These are phyloP conservation scores for Coprinopsis marcescibilis DNA, from an alignment of 768 basidiomycete species.

Conservation along the genomic window DNA sequence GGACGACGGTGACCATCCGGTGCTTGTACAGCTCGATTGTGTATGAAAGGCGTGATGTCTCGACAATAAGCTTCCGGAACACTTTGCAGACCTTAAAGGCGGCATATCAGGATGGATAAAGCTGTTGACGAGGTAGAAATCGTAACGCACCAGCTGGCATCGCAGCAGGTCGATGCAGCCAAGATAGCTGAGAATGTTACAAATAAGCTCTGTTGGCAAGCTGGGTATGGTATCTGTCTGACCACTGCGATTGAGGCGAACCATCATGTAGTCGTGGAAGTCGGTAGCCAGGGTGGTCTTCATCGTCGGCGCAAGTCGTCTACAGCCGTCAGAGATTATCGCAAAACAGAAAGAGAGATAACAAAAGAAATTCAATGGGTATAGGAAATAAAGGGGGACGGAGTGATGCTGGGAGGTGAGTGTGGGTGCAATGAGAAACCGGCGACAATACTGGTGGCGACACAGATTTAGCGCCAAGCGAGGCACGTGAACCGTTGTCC, in stretches of 20 bases:
- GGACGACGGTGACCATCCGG: conserved; percentile 35
- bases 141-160: conserved; percentile 1
- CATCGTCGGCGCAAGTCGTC: neutral
- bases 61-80: conserved; percentile 29
- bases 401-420: too few species aligned
- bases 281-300: neutral
- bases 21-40: conserved; percentile 44
- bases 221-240: conserved; percentile 3
- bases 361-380: too few species aligned
- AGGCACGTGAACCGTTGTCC: too few species aligned
- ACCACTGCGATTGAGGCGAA: neutral
- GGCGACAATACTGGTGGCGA: too few species aligned
- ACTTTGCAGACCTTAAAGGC: conserved; percentile 32
- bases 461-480: too few species aligned
- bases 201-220: conserved; percentile 22
- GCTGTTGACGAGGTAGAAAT: too few species aligned
- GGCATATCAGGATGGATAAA: too few species aligned
- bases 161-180: conserved; percentile 19
- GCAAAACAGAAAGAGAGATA: neutral
- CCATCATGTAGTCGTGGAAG: neutral
- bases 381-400: too few species aligned
- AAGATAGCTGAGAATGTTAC: conserved; percentile 19
- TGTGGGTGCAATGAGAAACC: too few species aligned
- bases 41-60: conserved; percentile 44
- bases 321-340: neutral